A percentile compares a stretch with the other conserved stretches of the same genome.
Conservation (phyloP, 805 yeast genomes). For the Candida montana region DNA sequence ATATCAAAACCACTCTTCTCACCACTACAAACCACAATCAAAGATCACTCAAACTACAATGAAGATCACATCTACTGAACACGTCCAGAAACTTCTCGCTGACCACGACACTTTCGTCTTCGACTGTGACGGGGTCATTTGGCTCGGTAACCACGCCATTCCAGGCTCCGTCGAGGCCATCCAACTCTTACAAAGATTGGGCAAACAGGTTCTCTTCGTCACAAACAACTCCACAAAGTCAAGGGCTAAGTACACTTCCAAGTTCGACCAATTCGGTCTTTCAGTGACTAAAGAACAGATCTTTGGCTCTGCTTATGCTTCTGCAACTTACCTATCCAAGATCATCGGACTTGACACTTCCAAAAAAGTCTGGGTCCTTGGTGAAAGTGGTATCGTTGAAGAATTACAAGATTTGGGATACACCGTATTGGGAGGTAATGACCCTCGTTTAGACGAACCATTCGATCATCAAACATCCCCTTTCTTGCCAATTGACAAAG, state of each 20-base stretch:
- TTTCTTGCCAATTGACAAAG: constrained; percentile 55
- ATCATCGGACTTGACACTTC: constrained; percentile 69
- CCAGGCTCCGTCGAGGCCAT: constrained; percentile 79
- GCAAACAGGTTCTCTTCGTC: constrained; percentile 79
- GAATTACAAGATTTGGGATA: constrained; percentile 77
- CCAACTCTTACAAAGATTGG: constrained; percentile 42
- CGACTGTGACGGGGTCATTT: constrained; percentile 96
- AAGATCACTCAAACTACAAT: too few species aligned
- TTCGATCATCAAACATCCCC: constrained; percentile 54
- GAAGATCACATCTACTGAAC: constrained; percentile 43
- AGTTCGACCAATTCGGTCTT: constrained; percentile 57
- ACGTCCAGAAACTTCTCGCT: constrained; percentile 50
- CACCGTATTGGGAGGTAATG: constrained; percentile 76
- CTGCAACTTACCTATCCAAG: constrained; percentile 79
- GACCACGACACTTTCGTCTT: constrained; percentile 81
- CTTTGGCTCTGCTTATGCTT: constrained; percentile 88
- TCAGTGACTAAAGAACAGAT: constrained; percentile 55
- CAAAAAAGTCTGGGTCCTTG: constrained; percentile 83
- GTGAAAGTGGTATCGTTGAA: constrained; percentile 79
- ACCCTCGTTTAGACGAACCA: constrained; percentile 47
- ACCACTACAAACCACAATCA: too few species aligned
- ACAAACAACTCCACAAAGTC: constrained; percentile 96
- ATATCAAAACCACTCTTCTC: too few species aligned
- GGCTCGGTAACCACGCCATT: constrained; percentile 81
- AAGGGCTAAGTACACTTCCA: constrained; percentile 65